Base-by-base conservation (phyloP, 352 stramenopile genomes). In the Phytophthora quininea region DNA sequence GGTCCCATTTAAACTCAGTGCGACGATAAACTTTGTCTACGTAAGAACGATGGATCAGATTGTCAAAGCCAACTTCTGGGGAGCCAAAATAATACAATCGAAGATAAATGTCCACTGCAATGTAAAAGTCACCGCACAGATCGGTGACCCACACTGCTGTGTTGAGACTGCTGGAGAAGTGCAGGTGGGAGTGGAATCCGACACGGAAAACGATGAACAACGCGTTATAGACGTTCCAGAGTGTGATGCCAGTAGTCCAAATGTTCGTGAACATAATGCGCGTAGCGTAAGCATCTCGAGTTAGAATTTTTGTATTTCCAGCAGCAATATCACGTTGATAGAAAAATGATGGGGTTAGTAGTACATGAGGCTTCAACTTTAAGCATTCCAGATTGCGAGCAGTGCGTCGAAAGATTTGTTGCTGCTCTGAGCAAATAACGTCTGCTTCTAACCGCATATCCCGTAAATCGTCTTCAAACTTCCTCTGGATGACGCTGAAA, bases 201-300 rank as follows among this genome's bases (percentile, higher is more conserved):
- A 90, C 82, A 2, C 80, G 80, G 47, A 90, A 90, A 49, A 92
- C 65, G 54, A 88, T 68, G 15, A 70, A 67, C 37, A 87, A 79
- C 10, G 80, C 74, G 49, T 84, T 90, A 67, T 88, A 92, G 0
- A 89, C 73, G 58, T 86, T 92, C 54, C 69, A 80, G 9, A 82
- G 51, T n/a, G 76, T 86, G 11, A 90, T 29, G 0, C 74, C 37
- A 0, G 76, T 51, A 35, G 77, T 81, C 84, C 81, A 92, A 6
- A 59, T 40, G 19, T 57, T 72, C 2, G 53, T 54, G 38, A 85
- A 54, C 19, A 54, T 58, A 3, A 62, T 67, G 8, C 67, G 72
- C 3, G 62, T 35, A 1, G 62, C 50, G n/a, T 77, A 38, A 10
- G 37, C 10, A 15, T 59, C 40, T 59, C 30, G 37, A 30, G 27